Conservation (phyloP, 805 yeast species). For the Wickerhamiella domercqiae region DNA sequence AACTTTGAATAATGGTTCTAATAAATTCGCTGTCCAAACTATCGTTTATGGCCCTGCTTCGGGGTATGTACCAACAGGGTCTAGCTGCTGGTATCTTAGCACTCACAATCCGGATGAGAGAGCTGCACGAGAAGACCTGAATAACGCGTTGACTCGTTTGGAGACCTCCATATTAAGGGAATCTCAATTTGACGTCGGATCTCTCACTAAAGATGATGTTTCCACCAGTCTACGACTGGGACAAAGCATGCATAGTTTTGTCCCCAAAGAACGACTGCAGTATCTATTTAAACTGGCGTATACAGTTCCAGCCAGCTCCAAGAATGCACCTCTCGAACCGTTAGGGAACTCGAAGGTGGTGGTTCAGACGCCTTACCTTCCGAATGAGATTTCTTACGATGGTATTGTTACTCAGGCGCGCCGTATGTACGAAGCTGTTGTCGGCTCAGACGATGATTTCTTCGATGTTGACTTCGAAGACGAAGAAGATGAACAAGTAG, state of each 20-base stretch:
- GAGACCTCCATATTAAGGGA: conserved; percentile 73
- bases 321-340: conserved; percentile 9
- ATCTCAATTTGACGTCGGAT: conserved; percentile 42
- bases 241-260: conserved; percentile 67
- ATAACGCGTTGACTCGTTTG: conserved; percentile 63
- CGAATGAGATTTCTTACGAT: conserved; percentile 78
- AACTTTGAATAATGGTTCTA: conserved; percentile 48
- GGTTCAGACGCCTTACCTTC: conserved; percentile 44
- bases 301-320: conserved; percentile 30
- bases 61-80: conserved; percentile 76
- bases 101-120: conserved; percentile 50
- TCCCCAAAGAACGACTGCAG: conserved; percentile 58
- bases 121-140: conserved; percentile 55
- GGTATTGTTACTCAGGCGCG: conserved; percentile 77
- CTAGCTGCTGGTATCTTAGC: conserved; percentile 80
- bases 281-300: conserved; percentile 47
- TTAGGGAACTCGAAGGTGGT: conserved; percentile 20
- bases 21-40: conserved; percentile 67
- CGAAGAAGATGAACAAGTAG: conserved; percentile 50
- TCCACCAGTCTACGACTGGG: conserved; percentile 73
- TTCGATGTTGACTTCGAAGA: conserved; percentile 95
- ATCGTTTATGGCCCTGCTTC: conserved; percentile 76
- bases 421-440: conserved; percentile 55
- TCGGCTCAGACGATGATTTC: conserved; percentile 90
- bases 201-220: conserved; percentile 41